Evolutionary conservation across 202 grass and related monocot species (phyloP), one percentile per base, ranked within the genome.

Genomic region (Bolboschoenoplectus hybrid): DNA sequence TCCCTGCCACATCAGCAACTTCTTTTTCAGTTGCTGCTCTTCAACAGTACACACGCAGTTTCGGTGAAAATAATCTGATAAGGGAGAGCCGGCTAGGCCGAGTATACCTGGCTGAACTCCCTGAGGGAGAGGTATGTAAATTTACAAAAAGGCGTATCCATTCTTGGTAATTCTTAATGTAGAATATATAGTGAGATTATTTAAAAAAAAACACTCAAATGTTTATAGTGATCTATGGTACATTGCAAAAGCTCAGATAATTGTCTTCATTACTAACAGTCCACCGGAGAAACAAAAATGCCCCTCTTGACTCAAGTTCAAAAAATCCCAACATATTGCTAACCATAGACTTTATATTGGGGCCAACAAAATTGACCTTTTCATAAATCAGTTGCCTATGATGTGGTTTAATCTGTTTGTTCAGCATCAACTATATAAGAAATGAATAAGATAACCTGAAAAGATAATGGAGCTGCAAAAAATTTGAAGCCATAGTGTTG

Each of bases 1-100:
- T 80, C 53, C 75, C 53, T 60, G 75, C 75, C 1, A 89, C 85
- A 86, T 91, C 93, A 82, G 90, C 69, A 81, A 89, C 80, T 68
- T 79, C 90, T 9, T 99, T 93, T 85, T 89, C 92, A 75, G 91
- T 97, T 73, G 90, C 90, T 71, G 87, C 87, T 85, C 90, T 99
- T 85, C 97, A 99, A 87, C 97, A 97, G 85, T 97, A 92, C 79
- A 99, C 97, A 84, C 70, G 79, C 55, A 99, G 69, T 86, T 99
- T 99, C 81, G 91, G 71, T 47, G 89, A 91, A 77, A 88, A 90
- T 10, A 99, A 96, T 86, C 67, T 99, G 88, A 91, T 99, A 81
- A 92, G 91, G 88, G 92, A 97, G 40, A 89, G 87, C 63, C 91
- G 88, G 85, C 53, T 92, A 74, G 90, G 97, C 41, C 90, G 81